Evolutionary conservation across 169 alveolate genomes (phyloP), one percentile per base, ranked within the genome.

Genomic region (Besnoitia besnoiti): DNA sequence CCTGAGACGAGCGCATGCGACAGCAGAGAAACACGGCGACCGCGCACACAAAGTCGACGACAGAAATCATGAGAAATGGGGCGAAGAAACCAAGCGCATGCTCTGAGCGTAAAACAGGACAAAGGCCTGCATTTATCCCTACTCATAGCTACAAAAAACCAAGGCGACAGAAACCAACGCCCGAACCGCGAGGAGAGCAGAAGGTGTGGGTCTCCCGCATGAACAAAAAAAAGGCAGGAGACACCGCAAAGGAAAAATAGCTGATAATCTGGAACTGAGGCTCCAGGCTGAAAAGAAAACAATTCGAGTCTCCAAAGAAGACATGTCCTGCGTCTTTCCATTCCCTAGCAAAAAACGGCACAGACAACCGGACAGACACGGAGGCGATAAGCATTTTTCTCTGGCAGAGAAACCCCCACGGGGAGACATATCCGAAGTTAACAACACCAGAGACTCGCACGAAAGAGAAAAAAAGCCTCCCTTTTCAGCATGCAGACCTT

Each of bases 321-420:
- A 30, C 50, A 27, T 91, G 91, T 37, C 94, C 94, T 0, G 73
- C 89, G 39, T 91, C 94, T 73, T 85, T 91, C 89, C 89, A 49
- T 42, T 73, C 91, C 62, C 37, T 49, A 24, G 30, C 7, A 24
- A 85, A 30, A 85, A 16, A 85, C 33, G 49, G 39, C 12, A 8
- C 40, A 44, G 92, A 16, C 37, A 44, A 19, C 16, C 37, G 55
- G 82, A 59, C 7, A 59, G 7, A 87, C 21, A 30, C 0, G 39
- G 8, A n/a, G 21, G 33, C 30, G 21, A 37, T 12, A 76, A n/a
- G n/a, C n/a, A n/a, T n/a, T n/a, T n/a, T n/a, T n/a, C n/a, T n/a
- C n/a, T n/a, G n/a, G 21, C 14, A 33, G 21, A 50, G 37, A 37
- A 82, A 39, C 10, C 39, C 14, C 10, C 67, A 73, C 37, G 79